Evolutionary conservation across 768 basidiomycete species (phyloP), one percentile per base, ranked within the genome.

Genomic region (Pilatotrama ljubarskyi): DNA sequence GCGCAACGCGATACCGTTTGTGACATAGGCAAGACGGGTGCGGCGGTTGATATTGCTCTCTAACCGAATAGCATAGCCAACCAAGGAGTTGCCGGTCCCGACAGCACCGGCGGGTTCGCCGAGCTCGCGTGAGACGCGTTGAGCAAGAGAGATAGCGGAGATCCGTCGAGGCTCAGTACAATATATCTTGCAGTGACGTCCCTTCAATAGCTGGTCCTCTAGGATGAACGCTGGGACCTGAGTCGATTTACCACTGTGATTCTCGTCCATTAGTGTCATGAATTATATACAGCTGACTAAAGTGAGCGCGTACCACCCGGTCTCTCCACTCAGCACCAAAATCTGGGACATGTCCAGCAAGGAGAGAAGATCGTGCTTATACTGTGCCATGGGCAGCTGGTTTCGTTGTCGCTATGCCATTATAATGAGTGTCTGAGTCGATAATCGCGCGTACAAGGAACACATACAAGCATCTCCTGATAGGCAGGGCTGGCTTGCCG

Each of bases 131-230:
- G 96, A 95, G 32, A 98, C 96, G 74, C 94, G 87, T 64, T 96
- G 93, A 0, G 96, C 96, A 7, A 98, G 82, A 0, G 96, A 98
- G 50, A 98, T 91, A 1, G 96, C 95, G 54, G 94, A 95, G 63
- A 98, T 98, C 41, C 96, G 85, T 43, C 96, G 84, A 5, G 96
- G 96, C 69, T 98, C 95, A 5, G 96, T 98, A 64, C 94, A 96
- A 68, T 86, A 93, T 67, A 99, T 90, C 72, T 89, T 96, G 79
- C 93, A 96, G 54, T 82, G 81, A 66, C 80, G 84, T 24, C 95
- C 97, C 61, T 80, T 82, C 5, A 87, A 83, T 20, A 98, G 82
- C 53, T 90, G 85, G 68, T 95, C 87, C 72, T 99, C 96, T 10
- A 99, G 82, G 64, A 98, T 89, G 75, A 95, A 98, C 0, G 89